Evolutionary conservation across 2,329 filamentous ascomycete species (phyloP), one percentile per base, ranked within the genome.

Genomic region (Trichoderma harzianum): DNA sequence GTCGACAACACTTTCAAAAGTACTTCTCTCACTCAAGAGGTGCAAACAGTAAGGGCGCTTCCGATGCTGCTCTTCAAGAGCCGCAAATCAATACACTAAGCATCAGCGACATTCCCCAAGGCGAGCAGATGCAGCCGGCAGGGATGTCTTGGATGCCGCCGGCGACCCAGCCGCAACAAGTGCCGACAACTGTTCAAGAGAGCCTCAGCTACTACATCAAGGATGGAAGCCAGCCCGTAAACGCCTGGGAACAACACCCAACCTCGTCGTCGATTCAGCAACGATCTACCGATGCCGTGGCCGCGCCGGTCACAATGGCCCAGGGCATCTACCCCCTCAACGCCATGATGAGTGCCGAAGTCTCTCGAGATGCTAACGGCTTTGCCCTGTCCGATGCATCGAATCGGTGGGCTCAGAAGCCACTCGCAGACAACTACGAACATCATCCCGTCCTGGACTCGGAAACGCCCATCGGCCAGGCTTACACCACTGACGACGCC

Each of bases 401-500:
- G 80, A 80, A 75, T 47, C 76, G 76, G 58, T 83, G 88, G 88
- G 81, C 82, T 64, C 83, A 86, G 47, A 90, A 90, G 78, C 80
- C 86, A 18, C 88, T 84, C 74, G 88, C 89, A 65, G 88, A 90
- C 68, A 84, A 80, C 69, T 81, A 89, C 62, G 88, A 90, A 39
- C 82, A 90, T 64, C 82, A 90, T 64, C 85, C 87, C 26, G 81
- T 81, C 61, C 78, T 90, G 67, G 88, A 90, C 51, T 80, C 83
- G 14, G 89, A 91, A 43, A 86, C 89, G 83, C 79, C 81, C 75
- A 90, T 91, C 75, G 88, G 88, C 64, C 89, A 90, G 77, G 88
- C 88, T 7, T 90, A 87, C 78, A 88, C 88, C 7, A 84, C 87
- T 6, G 89, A 91, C 74, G 89, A 91, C 74, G 85, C 86, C 68